Conservation (phyloP, 108 stramenopile species). For the Seminavis robusta region DNA sequence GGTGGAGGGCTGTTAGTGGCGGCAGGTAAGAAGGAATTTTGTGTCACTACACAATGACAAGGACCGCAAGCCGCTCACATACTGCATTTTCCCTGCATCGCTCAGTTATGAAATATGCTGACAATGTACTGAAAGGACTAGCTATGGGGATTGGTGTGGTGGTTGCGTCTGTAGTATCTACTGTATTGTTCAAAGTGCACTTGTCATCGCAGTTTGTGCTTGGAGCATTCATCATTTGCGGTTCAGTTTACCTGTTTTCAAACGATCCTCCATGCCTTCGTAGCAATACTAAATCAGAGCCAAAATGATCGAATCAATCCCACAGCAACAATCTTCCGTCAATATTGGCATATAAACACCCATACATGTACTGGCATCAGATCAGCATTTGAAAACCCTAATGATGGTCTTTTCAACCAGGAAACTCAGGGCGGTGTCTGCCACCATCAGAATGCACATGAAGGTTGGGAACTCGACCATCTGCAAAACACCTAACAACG, state of each 20-base stretch:
- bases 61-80: too few species aligned
- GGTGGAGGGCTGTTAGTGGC: constrained; percentile 72
- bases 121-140: constrained; percentile 81
- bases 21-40: too few species aligned
- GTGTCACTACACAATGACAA: too few species aligned
- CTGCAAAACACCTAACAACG: constrained; percentile 16
- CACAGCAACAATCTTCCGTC: too few species aligned
- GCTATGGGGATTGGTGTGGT: constrained; percentile 72
- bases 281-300: too few species aligned
- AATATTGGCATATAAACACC: too few species aligned
- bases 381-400: too few species aligned
- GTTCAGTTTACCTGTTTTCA: constrained; percentile 21
- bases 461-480: constrained; percentile 45
- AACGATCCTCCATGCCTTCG: too few species aligned
- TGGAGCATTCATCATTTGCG: constrained; percentile 40
- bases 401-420: too few species aligned
- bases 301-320: too few species aligned
- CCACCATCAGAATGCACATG: constrained; percentile 54
- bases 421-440: constrained; percentile 52
- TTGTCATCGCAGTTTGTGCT: constrained; percentile 26
- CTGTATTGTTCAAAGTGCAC: constrained; percentile 44
- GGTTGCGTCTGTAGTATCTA: constrained; percentile 34
- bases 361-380: too few species aligned
- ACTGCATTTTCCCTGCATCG: too few species aligned
- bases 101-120: constrained; percentile 84